Conservation (phyloP, 306 rosid species). For the Gillenia trifoliata region DNA sequence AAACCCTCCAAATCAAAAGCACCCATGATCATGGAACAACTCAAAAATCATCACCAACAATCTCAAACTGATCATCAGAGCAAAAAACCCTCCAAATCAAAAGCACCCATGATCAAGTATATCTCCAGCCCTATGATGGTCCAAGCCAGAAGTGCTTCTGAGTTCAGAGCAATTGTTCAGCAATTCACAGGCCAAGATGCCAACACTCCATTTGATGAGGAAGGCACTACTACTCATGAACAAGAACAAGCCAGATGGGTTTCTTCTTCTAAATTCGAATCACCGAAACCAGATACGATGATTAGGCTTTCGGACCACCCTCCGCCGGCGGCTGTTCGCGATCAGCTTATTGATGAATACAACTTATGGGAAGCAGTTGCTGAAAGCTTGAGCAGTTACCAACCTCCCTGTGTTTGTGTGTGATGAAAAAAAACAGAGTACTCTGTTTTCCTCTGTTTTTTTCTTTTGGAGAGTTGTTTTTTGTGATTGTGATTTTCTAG, state of each 20-base stretch:
- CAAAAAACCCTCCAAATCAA: slow-evolving; percentile 13
- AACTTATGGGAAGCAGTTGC: slow-evolving; percentile 27
- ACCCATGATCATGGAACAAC: slow-evolving; percentile 34
- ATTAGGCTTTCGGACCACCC: neutral
- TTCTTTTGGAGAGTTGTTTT: neutral
- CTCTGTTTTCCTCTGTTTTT: neutral
- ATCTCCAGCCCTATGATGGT: slow-evolving; percentile 50
- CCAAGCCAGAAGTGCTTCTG: slow-evolving; percentile 35
- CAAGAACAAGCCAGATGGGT: slow-evolving; percentile 4
- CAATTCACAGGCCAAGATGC: slow-evolving; percentile 43
- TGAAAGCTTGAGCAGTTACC: neutral
- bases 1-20: slow-evolving; percentile 11
- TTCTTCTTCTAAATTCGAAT: neutral
- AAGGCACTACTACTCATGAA: neutral
- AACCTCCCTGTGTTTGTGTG: slow-evolving; percentile 13
- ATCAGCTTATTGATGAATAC: slow-evolving; percentile 10
- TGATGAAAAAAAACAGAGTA: neutral
- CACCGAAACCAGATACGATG: neutral
- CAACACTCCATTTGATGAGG: neutral
- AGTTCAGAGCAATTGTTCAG: slow-evolving; percentile 51
- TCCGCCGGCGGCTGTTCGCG: neutral
- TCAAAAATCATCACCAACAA: neutral
- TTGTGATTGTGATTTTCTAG: neutral
- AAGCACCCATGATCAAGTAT: slow-evolving; percentile 38
- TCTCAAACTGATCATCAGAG: neutral